These are phyloP conservation scores for Talaromyces amestolkiae DNA, from an alignment of 2,329 filamentous ascomycete genomes.

Conservation along the genomic window DNA sequence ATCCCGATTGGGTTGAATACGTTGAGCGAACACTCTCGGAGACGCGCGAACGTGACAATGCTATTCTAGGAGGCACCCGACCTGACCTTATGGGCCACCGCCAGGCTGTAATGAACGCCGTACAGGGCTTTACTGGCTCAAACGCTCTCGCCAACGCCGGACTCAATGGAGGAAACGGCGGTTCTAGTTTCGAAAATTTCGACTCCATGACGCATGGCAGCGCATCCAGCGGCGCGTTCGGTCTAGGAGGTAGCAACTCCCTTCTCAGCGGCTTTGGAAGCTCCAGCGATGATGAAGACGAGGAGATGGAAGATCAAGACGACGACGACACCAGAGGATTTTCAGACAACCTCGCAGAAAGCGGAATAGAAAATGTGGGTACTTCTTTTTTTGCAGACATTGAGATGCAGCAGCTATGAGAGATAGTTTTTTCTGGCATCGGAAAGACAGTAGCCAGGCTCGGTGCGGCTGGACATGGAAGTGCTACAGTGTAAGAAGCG, in stretches of 20 bases:
- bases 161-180: conserved; percentile 62
- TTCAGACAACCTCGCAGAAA: conserved; percentile 43
- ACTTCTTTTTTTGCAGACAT: conserved; percentile 60
- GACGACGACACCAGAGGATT: conserved; percentile 57
- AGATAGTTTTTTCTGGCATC: neutral
- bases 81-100: conserved; percentile 86
- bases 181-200: conserved; percentile 55
- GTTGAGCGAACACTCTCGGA: conserved; percentile 90
- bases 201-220: conserved; percentile 65
- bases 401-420: conserved; percentile 59
- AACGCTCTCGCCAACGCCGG: conserved; percentile 77
- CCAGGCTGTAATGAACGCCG: conserved; percentile 61
- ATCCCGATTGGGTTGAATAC: conserved; percentile 88
- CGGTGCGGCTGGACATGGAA: conserved; percentile 13
- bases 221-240: conserved; percentile 69
- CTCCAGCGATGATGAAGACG: conserved; percentile 93
- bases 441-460: conserved; percentile 5
- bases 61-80: conserved; percentile 91
- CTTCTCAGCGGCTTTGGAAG: conserved; percentile 89
- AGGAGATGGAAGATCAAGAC: conserved; percentile 72
- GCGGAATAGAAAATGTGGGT: conserved; percentile 65
- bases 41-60: conserved; percentile 92
- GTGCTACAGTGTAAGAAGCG: conserved; percentile 24
- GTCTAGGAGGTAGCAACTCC: conserved; percentile 62
- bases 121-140: conserved; percentile 60